Conservation (phyloP, 257 asterid species). For the Solanum chilense region DNA sequence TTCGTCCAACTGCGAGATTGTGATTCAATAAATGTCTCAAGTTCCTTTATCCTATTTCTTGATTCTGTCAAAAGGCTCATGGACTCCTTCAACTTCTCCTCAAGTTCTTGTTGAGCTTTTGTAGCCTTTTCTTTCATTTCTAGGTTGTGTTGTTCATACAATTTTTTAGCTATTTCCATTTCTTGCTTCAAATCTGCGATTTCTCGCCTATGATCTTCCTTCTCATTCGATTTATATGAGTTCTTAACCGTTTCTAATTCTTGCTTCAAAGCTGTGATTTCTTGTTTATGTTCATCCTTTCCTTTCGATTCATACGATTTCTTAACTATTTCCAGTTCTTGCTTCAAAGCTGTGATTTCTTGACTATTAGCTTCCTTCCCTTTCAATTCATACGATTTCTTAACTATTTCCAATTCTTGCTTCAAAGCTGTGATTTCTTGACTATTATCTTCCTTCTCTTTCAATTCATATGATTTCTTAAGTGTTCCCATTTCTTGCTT, state of each 20-base stretch:
- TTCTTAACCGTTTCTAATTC: conserved; percentile 9
- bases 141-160: conserved; percentile 22
- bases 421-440: conserved; percentile 8
- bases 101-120: conserved; percentile 42
- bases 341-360: conserved; percentile 12
- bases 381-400: conserved; percentile 18
- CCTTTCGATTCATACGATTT: conserved; percentile 3
- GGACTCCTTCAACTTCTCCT: conserved; percentile 40
- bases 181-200: conserved; percentile 15
- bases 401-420: conserved; percentile 21
- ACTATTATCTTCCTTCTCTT: not conserved
- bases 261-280: conserved; percentile 16
- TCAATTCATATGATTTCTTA: conserved; percentile 18
- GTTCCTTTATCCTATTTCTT: conserved; percentile 36
- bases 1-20: conserved; percentile 48
- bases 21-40: conserved; percentile 39
- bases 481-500: conserved; percentile 22
- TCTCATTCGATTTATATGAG: not conserved
- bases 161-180: conserved; percentile 23
- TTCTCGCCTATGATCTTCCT: conserved; percentile 2
- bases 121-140: conserved; percentile 22
- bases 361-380: not conserved
- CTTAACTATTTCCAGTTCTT: conserved; percentile 27
- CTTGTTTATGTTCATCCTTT: conserved; percentile 28
- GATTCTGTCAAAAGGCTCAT: conserved; percentile 22